Evolutionary conservation across 768 basidiomycete species (phyloP).

Genomic region (Suillus lakei): DNA sequence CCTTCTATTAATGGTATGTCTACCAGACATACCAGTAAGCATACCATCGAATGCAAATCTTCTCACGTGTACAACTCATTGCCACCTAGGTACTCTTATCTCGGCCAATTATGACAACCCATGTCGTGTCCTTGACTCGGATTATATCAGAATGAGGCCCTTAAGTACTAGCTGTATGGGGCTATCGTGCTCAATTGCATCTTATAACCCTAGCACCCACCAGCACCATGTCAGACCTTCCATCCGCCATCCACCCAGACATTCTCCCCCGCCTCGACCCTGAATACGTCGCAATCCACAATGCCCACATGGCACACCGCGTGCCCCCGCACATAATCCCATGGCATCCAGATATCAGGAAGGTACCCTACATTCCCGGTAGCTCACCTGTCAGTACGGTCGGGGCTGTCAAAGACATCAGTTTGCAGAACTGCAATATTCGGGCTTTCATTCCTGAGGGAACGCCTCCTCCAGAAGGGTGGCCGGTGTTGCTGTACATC

Average conservation of each 20-base stretch:
- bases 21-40: neutral
- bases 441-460: conserved; percentile 70
- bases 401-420: conserved; percentile 54
- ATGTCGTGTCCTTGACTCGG: neutral
- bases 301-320: conserved; percentile 45
- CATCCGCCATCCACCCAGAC: conserved; percentile 64
- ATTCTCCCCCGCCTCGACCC: conserved; percentile 60
- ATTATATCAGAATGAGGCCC: neutral
- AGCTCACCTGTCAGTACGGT: conserved; percentile 60
- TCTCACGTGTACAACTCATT: no score
- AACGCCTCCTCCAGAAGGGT: conserved; percentile 51
- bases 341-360: conserved; percentile 62
- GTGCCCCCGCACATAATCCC: conserved; percentile 58
- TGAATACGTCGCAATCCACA: conserved; percentile 67
- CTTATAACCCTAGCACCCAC: neutral
- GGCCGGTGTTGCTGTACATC: conserved; percentile 75
- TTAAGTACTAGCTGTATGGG: neutral
- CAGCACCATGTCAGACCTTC: conserved; percentile 21
- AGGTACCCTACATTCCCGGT: conserved; percentile 56
- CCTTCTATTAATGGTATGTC: neutral
- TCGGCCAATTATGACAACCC: neutral
- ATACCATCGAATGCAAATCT: neutral
- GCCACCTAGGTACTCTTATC: neutral
- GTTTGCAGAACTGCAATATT: conserved; percentile 53
- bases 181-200: neutral